Base-by-base conservation (phyloP, 1,284 basidiomycete genomes). In the Cutaneotrichosporon sp. region DNA sequence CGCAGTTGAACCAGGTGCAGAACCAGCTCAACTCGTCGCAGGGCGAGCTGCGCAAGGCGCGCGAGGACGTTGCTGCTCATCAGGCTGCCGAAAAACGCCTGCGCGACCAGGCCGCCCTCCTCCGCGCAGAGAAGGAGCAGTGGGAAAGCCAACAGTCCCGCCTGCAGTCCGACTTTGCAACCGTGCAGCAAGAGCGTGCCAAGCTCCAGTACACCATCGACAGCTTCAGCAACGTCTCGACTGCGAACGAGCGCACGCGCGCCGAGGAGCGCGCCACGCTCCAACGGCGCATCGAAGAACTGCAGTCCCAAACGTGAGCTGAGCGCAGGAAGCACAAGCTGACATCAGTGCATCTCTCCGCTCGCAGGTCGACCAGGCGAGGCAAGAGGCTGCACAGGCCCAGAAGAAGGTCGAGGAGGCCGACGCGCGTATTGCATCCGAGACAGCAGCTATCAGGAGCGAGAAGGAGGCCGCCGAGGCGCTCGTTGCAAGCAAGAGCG, bases 41-140 rank as follows among this genome's bases (percentile, higher is more conserved):
- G 43, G 57, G 51, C 26, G 71, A 74, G 31, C 63, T 65, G 20
- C 64, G 68, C 29, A 46, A 45, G 16, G 68, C 70, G 11, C 55
- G 66, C n/a, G 69, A 73, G 46, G 62, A 78, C 49, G 65, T 74
- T 14, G 66, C 70, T 3, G 62, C 72, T 2, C 73, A 76, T 47
- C 74, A 77, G 57, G 75, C 73, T 80, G 82, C 77, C 79, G 80
- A 85, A 25, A 88, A 91, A 54, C 83, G 86, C 53, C 76, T 90
- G 33, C 83, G 88, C 6, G 90, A 87, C 61, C 91, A 96, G 65
- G 82, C 80, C 55, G 86, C 88, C 1, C 90, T 87, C 63, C 80
- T 94, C 27, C 82, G 86, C 26, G 90, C 90, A 0, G 93, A 97
- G 79, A 91, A 90, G 78, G 86, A 85, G 64, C 87, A 92, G 37